Conservation (phyloP, 2,329 filamentous ascomycete genomes). For the Alternaria triticimaculans region DNA sequence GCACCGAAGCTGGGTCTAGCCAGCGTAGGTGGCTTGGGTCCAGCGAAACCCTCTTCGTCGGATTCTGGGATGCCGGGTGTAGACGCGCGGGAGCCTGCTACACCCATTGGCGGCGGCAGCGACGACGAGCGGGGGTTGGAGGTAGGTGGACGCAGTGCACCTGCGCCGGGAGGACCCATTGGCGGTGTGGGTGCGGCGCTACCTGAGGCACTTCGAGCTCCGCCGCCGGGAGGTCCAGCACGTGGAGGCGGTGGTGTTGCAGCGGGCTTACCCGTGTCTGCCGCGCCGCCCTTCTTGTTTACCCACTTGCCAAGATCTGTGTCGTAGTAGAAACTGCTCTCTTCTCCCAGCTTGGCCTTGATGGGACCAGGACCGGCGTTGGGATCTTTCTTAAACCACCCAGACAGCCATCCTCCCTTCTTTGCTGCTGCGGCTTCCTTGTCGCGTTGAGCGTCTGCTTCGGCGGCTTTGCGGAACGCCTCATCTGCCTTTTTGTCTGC, state of each 20-base stretch:
- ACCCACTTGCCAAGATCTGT: constrained; percentile 97
- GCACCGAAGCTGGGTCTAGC: constrained; percentile 33
- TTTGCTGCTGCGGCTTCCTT: constrained; percentile 54
- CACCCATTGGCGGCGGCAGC: constrained; percentile 46
- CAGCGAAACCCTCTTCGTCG: constrained; percentile 33
- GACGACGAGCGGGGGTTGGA: constrained; percentile 39
- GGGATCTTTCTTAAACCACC: constrained; percentile 82
- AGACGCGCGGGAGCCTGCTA: constrained; percentile 34
- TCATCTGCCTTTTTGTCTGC: constrained; percentile 81
- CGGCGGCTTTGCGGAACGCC: constrained; percentile 83
- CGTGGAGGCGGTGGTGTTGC: constrained; percentile 80
- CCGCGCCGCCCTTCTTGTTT: constrained; percentile 84
- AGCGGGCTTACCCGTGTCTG: constrained; percentile 62
- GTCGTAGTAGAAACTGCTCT: constrained; percentile 92
- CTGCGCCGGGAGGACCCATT: constrained; percentile 20
- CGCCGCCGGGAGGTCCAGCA: constrained; percentile 55
- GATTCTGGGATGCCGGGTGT: constrained; percentile 42
- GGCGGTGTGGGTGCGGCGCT: constrained; percentile 35
- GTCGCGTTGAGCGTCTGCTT: constrained; percentile 68
- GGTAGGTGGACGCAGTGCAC: constrained; percentile 25
- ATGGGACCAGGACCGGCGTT: constrained; percentile 72
- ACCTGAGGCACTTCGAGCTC: constrained; percentile 57
- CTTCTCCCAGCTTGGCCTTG: constrained; percentile 90
- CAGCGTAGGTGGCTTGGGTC: constrained; percentile 30
- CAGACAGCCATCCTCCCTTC: constrained; percentile 77